Evolutionary conservation across 2,329 filamentous ascomycete species (phyloP), one percentile per base, ranked within the genome.

Genomic region (Coniochaeta ligniaria): DNA sequence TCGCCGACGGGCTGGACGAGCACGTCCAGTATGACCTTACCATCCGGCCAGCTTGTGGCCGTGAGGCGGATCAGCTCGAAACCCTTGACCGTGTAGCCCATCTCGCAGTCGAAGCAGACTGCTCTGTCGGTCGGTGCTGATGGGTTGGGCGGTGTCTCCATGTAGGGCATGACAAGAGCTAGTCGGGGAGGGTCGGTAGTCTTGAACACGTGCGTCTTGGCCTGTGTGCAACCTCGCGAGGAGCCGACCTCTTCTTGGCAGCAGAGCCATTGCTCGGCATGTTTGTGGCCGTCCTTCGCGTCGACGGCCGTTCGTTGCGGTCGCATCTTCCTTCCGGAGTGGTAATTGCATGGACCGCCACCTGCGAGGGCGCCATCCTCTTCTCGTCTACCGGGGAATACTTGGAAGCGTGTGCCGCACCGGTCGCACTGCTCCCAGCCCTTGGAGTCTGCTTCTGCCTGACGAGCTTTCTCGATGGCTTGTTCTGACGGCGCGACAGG

Each of bases 61-160:
- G 95, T 98, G 3, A 99, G 75, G 9, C 95, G 91, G 60, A 98
- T 88, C 20, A 99, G 82, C 72, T 99, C 95, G 65, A 98, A 78
- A 0, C 96, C 95, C 57, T 89, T 75, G 0, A 91, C 90, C 0
- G 96, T 99, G 70, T 96, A 98, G 5, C 91, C 91, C 95, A 99
- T 99, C 71, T 99, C 95, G 69, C 95, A 98, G 72, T 99, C 95
- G 68, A 99, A 94, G 64, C 87, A 89, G 12, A 98, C 86, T 2
- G 89, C 91, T 38, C 83, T 83, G 59, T 82, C 76, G 1, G 73
- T 68, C 0, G 78, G 76, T 1, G 77, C 79, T 2, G 75, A 67
- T 1, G 77, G 72, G 65, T 92, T 92, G 14, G 80, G 74, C 0
- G 93, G 93, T 0, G 95, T 98, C 63, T 84, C 75, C 60, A 85